Percentiles rank a stretch among this genome's conserved stretches.
Conservation (phyloP, 2,329 filamentous ascomycete species). For the Helicocarpus griseus region DNA sequence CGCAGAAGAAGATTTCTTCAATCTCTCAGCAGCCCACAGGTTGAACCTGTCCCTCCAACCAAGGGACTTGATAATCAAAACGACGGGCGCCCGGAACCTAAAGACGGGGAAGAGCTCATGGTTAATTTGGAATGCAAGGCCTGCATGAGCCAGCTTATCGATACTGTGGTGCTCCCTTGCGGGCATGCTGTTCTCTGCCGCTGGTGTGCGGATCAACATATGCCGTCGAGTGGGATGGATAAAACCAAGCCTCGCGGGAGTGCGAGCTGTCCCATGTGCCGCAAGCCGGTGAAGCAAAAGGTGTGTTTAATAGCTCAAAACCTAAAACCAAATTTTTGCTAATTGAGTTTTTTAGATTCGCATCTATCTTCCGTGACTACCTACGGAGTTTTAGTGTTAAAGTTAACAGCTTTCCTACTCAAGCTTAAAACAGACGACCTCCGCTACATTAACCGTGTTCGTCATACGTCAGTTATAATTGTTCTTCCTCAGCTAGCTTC, state of each 20-base stretch:
- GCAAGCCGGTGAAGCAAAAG: constrained; percentile 19
- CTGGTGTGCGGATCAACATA: constrained; percentile 45
- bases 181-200: constrained; percentile 47
- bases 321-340: not conserved
- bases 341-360: constrained; percentile 3
- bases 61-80: constrained; percentile 38
- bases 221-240: constrained; percentile 35
- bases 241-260: constrained; percentile 11
- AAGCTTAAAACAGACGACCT: too few species aligned
- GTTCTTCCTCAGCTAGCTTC: not conserved
- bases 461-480: too few species aligned
- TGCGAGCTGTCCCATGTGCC: constrained; percentile 22
- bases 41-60: not conserved
- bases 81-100: constrained; percentile 37
- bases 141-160: constrained; percentile 44
- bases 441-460: too few species aligned
- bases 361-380: constrained; percentile 5
- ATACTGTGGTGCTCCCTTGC: constrained; percentile 44
- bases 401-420: too few species aligned
- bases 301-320: constrained; percentile 11
- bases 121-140: constrained; percentile 43
- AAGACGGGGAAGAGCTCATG: constrained; percentile 40
- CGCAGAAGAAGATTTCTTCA: not conserved
- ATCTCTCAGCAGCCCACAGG: not conserved
- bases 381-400: too few species aligned